A percentile compares a stretch with the other conserved stretches of the same genome.
Evolutionary conservation across 331 rosid genomes (phyloP).

Genomic region (Malus hybrid): DNA sequence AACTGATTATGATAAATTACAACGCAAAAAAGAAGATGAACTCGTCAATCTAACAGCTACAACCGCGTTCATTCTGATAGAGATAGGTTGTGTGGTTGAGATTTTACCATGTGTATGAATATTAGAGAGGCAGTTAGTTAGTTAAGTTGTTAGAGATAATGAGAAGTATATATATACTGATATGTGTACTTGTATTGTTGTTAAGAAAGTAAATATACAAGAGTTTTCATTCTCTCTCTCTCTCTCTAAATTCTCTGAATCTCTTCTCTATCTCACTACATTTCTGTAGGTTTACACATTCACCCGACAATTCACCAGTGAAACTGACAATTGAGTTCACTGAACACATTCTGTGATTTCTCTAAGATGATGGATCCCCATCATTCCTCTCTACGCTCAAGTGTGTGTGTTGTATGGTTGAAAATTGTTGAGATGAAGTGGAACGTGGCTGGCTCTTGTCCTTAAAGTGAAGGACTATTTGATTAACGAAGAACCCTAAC

Average conservation of each 20-base stretch:
- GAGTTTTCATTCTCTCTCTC: no score
- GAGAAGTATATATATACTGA: no score
- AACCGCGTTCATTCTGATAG: background rate
- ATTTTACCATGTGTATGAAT: no score
- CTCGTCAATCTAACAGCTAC: background rate
- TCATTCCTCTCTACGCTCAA: background rate
- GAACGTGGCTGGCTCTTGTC: background rate
- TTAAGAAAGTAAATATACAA: no score
- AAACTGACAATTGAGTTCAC: background rate
- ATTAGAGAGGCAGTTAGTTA: no score
- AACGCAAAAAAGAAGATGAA: no score
- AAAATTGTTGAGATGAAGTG: background rate
- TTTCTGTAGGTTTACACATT: no score
- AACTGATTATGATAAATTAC: background rate
- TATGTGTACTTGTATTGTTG: no score
- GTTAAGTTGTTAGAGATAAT: no score
- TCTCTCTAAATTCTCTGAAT: no score
- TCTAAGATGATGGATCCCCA: background rate
- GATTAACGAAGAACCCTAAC: background rate
- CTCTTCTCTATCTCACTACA: no score
- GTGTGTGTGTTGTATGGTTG: background rate
- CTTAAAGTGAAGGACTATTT: background rate
- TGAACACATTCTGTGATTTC: background rate
- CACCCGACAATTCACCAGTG: background rate
- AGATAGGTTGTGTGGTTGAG: no score